Percentiles rank a stretch among this genome's conserved stretches.
These are phyloP conservation scores for Phoenix dactylifera DNA, from an alignment of 176 grass and related monocot species.

Conservation along the genomic window DNA sequence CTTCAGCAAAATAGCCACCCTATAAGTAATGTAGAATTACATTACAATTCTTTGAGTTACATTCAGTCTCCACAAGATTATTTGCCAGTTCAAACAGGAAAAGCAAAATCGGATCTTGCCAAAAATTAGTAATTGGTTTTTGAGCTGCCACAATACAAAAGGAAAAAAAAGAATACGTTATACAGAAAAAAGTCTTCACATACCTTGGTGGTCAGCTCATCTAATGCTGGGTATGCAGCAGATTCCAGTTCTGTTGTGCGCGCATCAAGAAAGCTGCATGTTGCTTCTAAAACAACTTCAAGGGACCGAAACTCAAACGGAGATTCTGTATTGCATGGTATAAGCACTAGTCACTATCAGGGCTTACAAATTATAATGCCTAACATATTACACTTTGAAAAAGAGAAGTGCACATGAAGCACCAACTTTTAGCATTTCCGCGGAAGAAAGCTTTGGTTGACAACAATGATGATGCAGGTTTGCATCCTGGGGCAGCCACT, in stretches of 20 bases:
- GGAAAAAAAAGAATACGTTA: not conserved
- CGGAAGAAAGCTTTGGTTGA: no score
- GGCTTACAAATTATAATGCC: not conserved
- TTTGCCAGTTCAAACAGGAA: no score
- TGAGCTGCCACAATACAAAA: no score
- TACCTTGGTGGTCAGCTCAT: constrained; percentile 25
- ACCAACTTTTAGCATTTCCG: not conserved
- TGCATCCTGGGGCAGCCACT: no score
- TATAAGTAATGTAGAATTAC: no score
- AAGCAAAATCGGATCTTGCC: no score
- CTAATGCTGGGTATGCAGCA: constrained; percentile 24
- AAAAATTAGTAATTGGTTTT: no score
- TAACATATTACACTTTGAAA: not conserved
- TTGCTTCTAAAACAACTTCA: constrained; percentile 28
- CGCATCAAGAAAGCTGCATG: constrained; percentile 25
- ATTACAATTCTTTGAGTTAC: no score
- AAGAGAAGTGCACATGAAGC: not conserved
- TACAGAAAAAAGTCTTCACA: not conserved
- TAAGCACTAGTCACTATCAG: not conserved
- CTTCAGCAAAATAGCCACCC: no score
- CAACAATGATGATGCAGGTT: no score
- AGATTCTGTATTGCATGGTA: constrained; percentile 9
- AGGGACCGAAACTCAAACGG: constrained; percentile 25
- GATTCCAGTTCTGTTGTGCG: constrained; percentile 13
- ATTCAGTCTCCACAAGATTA: no score